Base-by-base conservation (phyloP, 2,329 filamentous ascomycete genomes). In the Dactylellina parvicollis region DNA sequence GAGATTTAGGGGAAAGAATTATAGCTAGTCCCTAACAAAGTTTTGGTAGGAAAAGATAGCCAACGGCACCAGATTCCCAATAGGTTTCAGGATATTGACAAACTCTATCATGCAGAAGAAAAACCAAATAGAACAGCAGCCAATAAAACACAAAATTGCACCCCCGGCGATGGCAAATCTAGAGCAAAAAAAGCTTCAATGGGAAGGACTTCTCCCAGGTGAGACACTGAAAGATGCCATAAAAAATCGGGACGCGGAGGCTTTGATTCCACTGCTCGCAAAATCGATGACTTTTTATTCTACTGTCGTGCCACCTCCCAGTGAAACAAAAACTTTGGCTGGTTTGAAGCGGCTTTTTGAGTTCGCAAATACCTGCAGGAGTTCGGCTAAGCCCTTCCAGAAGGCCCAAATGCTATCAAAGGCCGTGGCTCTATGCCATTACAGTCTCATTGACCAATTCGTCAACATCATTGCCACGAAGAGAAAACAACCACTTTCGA, bases 231-330 rank as follows among this genome's bases (percentile, higher is more conserved):
- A 46, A 8, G n/a, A 54, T n/a, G 12, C 40, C n/a, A 8, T 69
- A 7, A 38, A 54, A 26, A 4, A 52, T 12, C 9, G 24, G 20
- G n/a, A n/a, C 9, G 28, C 64, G 9, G 54, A 69, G 22, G 34
- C 34, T 28, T 28, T 69, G 1, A 32, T 69, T 20, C 54, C 34
- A 1, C 20, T 64, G n/a, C 50, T 72, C 8, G 52, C 50, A 2
- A 49, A 32, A 18, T 5, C 47, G 5, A n/a, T 65, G 8, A 10
- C 26, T 28, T n/a, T 10, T 24, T 26, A 24, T 9, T 34, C 56
- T 9, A 12, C 18, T 2, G 8, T 3, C 20, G 8, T 30, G 14
- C n/a, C 12, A 54, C 20, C 10, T 12, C 12, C 5, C 5, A 38
- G 49, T 10, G 16, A 57, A 8, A 12, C 16, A 9, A 32, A 40